Percentiles rank a stretch among this genome's conserved stretches.
Conservation (phyloP, 345 rosid genomes). For the Lenwebbia sp. region DNA sequence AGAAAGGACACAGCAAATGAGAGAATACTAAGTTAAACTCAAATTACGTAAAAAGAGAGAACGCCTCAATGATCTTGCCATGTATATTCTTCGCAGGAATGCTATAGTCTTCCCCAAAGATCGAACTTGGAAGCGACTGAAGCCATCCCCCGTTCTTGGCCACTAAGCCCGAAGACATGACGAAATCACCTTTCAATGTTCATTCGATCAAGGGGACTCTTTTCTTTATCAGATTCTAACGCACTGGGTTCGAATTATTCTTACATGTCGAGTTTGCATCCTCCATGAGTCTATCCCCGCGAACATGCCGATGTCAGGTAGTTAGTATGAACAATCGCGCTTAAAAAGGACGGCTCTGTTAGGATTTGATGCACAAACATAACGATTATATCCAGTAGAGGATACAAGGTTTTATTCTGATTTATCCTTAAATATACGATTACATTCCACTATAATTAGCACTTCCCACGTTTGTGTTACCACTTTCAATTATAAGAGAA, state of each 20-base stretch:
- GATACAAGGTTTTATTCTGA: too few relatives aligned
- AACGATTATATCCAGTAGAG: too few relatives aligned
- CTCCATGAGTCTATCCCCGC: background rate
- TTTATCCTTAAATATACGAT: too few relatives aligned
- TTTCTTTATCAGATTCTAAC: background rate
- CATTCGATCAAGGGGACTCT: background rate
- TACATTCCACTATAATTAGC: too few relatives aligned
- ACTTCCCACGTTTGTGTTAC: too few relatives aligned
- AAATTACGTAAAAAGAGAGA: too few relatives aligned
- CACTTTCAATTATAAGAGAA: too few relatives aligned
- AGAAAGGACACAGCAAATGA: too few relatives aligned
- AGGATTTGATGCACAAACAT: too few relatives aligned
- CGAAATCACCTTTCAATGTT: background rate
- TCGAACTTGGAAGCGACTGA: background rate
- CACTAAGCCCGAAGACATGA: background rate
- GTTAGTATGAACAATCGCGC: background rate
- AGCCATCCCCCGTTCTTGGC: background rate
- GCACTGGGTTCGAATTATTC: background rate
- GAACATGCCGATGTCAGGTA: rapidly evolving
- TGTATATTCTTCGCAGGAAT: background rate
- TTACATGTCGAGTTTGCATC: background rate
- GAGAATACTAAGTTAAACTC: too few relatives aligned
- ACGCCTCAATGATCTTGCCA: too few relatives aligned
- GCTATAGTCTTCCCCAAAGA: background rate
- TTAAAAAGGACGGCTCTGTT: background rate